Evolutionary conservation across 345 rosid genomes (phyloP), one percentile per base, ranked within the genome.

Genomic region (Lepidium didymum): DNA sequence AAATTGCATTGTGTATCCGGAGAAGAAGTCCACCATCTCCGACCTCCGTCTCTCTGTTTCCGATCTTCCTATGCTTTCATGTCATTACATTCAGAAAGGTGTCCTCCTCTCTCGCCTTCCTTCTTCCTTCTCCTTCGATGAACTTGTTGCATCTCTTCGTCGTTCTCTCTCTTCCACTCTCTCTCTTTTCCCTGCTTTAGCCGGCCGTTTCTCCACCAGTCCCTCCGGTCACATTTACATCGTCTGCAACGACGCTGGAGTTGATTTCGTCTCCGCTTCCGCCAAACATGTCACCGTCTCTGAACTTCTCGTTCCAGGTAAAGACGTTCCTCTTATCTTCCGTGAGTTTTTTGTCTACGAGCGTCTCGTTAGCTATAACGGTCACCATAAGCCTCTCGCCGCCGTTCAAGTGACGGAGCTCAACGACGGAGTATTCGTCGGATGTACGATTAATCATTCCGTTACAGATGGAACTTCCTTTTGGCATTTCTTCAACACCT

Each of bases 1-100:
- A 13, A 85, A 80, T 78, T 83, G 86, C 81, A 83, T 81, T 0
- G 65, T 91, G 10, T 66, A 53, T 69, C 95, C 97, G 1, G 78
- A 78, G 45, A 71, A 76, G 23, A 66, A 53, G 34, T 76, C 96
- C 69, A 21, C 79, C 38, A 12, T 86, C 45, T 73, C 87, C 7
- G 82, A 80, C 72, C 96, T 94, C 69, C 87, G 88, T 1, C 96
- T 94, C 72, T 89, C 95, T 7, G 96, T 91, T 57, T 94, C 99
- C 29, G 99, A 94, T 73, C 81, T 91, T 38, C 97, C 96, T 19
- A 94, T 94, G 99, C 92, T 94, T 51, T 87, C 99, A 1, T 94
- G 99, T 60, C 99, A 94, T 19, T 94, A 94, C 79, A 94, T 94
- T 68, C 99, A 94, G 31, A 94, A 94, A 77, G 99, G 99, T 0